A percentile compares a stretch with the other conserved stretches of the same genome.
These are phyloP conservation scores for Backusella mclennaniae DNA, from an alignment of 192 early-diverging fungal genomes.

Conservation along the genomic window DNA sequence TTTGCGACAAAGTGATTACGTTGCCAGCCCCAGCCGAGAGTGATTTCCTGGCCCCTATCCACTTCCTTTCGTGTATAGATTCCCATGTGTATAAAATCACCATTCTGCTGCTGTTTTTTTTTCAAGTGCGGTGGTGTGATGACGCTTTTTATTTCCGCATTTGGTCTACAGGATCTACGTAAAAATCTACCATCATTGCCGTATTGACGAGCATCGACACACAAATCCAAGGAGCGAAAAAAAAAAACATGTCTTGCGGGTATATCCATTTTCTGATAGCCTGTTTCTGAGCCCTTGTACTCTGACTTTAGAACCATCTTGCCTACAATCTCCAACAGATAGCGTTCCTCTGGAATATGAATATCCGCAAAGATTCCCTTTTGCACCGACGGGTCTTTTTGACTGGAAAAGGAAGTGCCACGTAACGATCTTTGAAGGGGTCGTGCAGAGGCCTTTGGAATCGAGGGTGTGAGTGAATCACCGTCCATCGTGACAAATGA, in stretches of 20 bases:
- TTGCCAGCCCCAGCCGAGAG: slow-evolving; percentile 74
- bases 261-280: slow-evolving; percentile 62
- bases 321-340: slow-evolving; percentile 79
- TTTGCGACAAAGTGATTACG: slow-evolving; percentile 38
- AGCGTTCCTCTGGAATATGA: slow-evolving; percentile 49
- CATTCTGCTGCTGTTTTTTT: slow-evolving; percentile 35
- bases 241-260: slow-evolving; percentile 67
- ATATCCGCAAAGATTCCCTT: slow-evolving; percentile 13
- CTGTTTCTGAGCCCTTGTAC: slow-evolving; percentile 62
- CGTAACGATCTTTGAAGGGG: not conserved
- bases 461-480: not conserved
- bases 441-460: slow-evolving; percentile 9
- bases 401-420: not conserved
- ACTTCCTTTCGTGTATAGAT: slow-evolving; percentile 62
- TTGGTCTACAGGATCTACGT: slow-evolving; percentile 66
- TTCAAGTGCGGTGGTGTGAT: slow-evolving; percentile 39
- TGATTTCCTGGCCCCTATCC: slow-evolving; percentile 64
- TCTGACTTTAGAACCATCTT: slow-evolving; percentile 62
- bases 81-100: slow-evolving; percentile 60
- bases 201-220: slow-evolving; percentile 66
- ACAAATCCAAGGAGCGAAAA: slow-evolving; percentile 61
- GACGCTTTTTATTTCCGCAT: slow-evolving; percentile 62
- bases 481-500: slow-evolving; percentile 2
- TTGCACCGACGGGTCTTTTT: slow-evolving; percentile 7
- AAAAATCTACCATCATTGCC: slow-evolving; percentile 70